Evolutionary conservation across 345 rosid species (phyloP).

Genomic region (Sonneratia caseolaris): DNA sequence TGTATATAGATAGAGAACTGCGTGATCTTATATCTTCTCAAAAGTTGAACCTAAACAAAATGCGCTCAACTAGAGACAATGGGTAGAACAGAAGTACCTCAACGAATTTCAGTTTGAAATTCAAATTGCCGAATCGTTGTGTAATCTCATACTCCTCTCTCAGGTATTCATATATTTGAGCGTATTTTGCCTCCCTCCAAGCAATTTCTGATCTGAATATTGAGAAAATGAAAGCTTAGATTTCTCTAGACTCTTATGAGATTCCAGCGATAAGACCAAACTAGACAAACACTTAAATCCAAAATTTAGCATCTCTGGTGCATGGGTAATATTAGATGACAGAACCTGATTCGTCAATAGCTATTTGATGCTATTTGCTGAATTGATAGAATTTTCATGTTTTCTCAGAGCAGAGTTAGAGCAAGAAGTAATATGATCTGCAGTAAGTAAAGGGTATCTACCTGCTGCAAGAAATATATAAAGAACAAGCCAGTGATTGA

Average conservation of each 20-base stretch:
- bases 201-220: slow-evolving; percentile 81
- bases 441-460: not conserved
- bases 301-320: not conserved
- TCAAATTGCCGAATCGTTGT: slow-evolving; percentile 80
- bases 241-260: not conserved
- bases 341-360: not conserved
- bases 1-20: not conserved
- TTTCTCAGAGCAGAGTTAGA: not conserved
- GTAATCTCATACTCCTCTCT: slow-evolving; percentile 88
- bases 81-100: slow-evolving; percentile 38
- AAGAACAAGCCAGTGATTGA: not conserved
- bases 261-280: not conserved
- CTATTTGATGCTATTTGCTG: not conserved
- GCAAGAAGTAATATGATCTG: not conserved
- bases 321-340: not conserved
- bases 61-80: not conserved
- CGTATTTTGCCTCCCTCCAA: slow-evolving; percentile 92
- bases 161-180: slow-evolving; percentile 79
- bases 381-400: not conserved
- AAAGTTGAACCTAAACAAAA: not conserved
- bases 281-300: not conserved
- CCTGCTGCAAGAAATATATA: not conserved
- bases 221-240: not conserved
- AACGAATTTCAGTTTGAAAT: slow-evolving; percentile 81
- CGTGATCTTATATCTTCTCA: not conserved